A percentile compares a stretch with the other conserved stretches of the same genome.
Conservation (phyloP, 257 asterid species). For the Thymus quinquecostatus region DNA sequence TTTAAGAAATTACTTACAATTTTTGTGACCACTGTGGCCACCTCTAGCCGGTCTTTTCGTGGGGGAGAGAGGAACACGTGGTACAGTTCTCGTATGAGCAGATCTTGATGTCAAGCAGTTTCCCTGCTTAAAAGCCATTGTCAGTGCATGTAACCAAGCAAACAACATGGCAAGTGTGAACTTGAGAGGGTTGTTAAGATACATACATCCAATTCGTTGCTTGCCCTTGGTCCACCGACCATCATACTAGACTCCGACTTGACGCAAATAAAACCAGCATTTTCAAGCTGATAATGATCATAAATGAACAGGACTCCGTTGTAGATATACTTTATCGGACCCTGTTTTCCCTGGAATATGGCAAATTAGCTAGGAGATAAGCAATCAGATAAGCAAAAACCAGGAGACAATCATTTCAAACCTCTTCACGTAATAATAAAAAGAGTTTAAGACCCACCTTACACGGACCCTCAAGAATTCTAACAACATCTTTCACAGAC, state of each 20-base stretch:
- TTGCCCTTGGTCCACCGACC: constrained; percentile 61
- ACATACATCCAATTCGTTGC: constrained; percentile 76
- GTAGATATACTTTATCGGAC: constrained; percentile 82
- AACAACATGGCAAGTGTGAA: constrained; percentile 14
- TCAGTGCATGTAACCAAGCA: constrained; percentile 22
- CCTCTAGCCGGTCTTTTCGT: constrained; percentile 77
- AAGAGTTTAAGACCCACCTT: constrained; percentile 50
- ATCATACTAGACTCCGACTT: constrained; percentile 78
- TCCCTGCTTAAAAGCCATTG: constrained; percentile 51
- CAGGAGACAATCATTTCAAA: constrained; percentile 4
- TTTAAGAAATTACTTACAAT: constrained; percentile 43
- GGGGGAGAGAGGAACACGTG: constrained; percentile 77
- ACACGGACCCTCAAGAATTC: constrained; percentile 87
- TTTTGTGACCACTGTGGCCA: constrained; percentile 39
- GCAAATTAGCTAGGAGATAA: constrained; percentile 13
- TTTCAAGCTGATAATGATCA: constrained; percentile 94
- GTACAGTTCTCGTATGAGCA: constrained; percentile 58
- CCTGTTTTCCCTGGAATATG: constrained; percentile 74
- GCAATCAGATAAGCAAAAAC: constrained; percentile 16
- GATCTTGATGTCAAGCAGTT: constrained; percentile 56
- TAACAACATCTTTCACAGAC: constrained; percentile 85
- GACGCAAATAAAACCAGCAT: constrained; percentile 92
- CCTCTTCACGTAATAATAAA: constrained; percentile 6
- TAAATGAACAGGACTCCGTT: constrained; percentile 73
- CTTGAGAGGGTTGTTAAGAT: constrained; percentile 26